These are phyloP conservation scores for Dillenia suffruticosa DNA, from an alignment of 164 flowering plant species.

Conservation along the genomic window DNA sequence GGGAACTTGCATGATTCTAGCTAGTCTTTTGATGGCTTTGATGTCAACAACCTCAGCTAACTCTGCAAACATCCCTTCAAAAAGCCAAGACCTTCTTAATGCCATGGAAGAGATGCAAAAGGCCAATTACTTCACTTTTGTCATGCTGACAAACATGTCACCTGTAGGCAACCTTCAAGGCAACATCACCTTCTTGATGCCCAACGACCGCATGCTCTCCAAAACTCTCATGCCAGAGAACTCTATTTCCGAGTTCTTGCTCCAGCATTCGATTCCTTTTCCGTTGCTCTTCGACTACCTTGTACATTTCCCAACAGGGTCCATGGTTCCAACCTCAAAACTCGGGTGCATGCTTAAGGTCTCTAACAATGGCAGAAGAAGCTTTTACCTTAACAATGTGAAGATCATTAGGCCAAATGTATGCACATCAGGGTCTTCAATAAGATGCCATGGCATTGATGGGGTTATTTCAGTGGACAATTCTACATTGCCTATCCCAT, in stretches of 20 bases:
- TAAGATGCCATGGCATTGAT: conserved; percentile 88
- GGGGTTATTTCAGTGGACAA: conserved; percentile 30
- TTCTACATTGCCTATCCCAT: conserved; percentile 8
- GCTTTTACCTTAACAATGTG: conserved; percentile 53
- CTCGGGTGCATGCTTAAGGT: conserved; percentile 37
- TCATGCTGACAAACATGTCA: conserved; percentile 63
- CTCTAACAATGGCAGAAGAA: conserved; percentile 46
- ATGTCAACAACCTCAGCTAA: conserved; percentile 16
- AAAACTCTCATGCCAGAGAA: conserved; percentile 17
- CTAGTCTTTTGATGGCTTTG: conserved; percentile 17
- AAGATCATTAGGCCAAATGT: conserved; percentile 61
- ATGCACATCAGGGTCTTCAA: conserved; percentile 49
- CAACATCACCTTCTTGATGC: conserved; percentile 85
- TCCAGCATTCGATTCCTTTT: conserved; percentile 68
- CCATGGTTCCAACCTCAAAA: conserved; percentile 49
- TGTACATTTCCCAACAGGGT: conserved; percentile 51
- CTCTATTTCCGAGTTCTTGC: conserved; percentile 43
- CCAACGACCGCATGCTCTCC: conserved; percentile 57
- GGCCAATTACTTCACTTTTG: conserved; percentile 75
- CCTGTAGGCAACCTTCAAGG: conserved; percentile 31
- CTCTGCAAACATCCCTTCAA: background rate
- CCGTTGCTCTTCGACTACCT: conserved; percentile 60
- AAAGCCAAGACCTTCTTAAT: conserved; percentile 22
- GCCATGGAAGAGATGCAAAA: conserved; percentile 71
- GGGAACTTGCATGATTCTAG: conserved; percentile 10